These are phyloP conservation scores for Brassica juncea DNA, from an alignment of 345 rosid genomes.

Conservation along the genomic window DNA sequence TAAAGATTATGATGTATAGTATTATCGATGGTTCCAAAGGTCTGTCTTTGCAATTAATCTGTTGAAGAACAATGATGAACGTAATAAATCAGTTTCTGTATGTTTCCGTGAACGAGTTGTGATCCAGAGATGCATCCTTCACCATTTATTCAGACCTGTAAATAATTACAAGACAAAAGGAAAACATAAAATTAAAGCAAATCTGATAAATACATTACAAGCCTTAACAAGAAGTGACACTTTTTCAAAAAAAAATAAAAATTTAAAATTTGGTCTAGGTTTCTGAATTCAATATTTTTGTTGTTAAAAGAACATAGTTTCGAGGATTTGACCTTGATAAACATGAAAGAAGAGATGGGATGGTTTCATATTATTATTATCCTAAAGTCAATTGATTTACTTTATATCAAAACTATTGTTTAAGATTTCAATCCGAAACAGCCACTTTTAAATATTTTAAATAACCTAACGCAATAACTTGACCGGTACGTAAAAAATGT, in stretches of 20 bases:
- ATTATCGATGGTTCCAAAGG: too few species aligned
- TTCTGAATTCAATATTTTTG: background rate
- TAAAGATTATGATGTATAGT: background rate
- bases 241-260: too few species aligned
- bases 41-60: too few species aligned
- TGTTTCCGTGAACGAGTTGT: slow-evolving; percentile 37
- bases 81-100: slow-evolving; percentile 30
- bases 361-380: background rate
- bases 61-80: slow-evolving; percentile 30
- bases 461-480: slow-evolving; percentile 32
- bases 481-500: slow-evolving; percentile 23
- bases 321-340: slow-evolving; percentile 12
- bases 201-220: slow-evolving; percentile 16
- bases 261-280: background rate
- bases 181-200: slow-evolving; percentile 12
- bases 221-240: slow-evolving; percentile 14
- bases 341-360: background rate
- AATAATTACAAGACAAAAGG: slow-evolving; percentile 24
- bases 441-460: slow-evolving; percentile 1
- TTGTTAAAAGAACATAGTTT: background rate
- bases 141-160: slow-evolving; percentile 28
- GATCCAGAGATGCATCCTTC: slow-evolving; percentile 16
- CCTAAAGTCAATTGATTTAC: background rate
- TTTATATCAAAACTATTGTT: slow-evolving; percentile 3
- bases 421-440: slow-evolving; percentile 5